Percentiles rank a stretch among this genome's conserved stretches.
These are phyloP conservation scores for Phytophthora kernoviae DNA, from an alignment of 352 stramenopile genomes.

Conservation along the genomic window DNA sequence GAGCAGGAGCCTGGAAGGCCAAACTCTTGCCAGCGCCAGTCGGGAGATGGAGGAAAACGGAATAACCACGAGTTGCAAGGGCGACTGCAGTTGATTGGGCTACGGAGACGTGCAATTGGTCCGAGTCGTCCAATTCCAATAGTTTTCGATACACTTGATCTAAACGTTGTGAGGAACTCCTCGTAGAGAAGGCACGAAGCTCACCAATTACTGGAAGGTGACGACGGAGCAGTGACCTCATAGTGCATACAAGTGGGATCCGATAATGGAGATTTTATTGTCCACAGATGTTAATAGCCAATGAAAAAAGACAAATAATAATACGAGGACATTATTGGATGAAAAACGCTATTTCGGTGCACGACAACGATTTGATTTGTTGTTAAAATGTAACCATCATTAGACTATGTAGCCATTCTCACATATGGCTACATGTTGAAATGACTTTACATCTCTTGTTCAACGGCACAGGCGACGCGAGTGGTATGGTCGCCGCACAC, in stretches of 20 bases:
- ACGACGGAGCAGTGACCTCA: constrained; percentile 14
- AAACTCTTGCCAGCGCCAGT: constrained; percentile 84
- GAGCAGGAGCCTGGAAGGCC: constrained; percentile 75
- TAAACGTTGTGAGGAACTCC: constrained; percentile 5
- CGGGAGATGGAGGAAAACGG: constrained; percentile 75
- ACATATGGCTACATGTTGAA: no score
- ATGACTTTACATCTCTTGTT: constrained; percentile 12
- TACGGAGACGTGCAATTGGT: constrained; percentile 36
- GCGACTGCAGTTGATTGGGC: constrained; percentile 53
- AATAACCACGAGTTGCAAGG: constrained; percentile 52
- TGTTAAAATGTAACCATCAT: constrained; percentile 13
- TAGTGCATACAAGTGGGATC: constrained; percentile 6
- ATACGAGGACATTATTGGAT: no score
- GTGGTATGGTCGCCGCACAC: constrained; percentile 33
- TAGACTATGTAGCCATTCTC: not conserved
- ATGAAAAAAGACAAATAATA: no score
- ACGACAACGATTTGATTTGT: constrained; percentile 6
- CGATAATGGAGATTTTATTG: no score
- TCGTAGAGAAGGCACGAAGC: constrained; percentile 8
- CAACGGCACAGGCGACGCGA: constrained; percentile 47
- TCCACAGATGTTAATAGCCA: no score
- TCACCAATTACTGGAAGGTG: not conserved
- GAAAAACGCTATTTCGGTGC: constrained; percentile 1
- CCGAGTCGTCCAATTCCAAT: constrained; percentile 30
- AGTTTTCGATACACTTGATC: constrained; percentile 44